Evolutionary conservation across 345 rosid genomes (phyloP).

Genomic region (Gossypium sturtianum): DNA sequence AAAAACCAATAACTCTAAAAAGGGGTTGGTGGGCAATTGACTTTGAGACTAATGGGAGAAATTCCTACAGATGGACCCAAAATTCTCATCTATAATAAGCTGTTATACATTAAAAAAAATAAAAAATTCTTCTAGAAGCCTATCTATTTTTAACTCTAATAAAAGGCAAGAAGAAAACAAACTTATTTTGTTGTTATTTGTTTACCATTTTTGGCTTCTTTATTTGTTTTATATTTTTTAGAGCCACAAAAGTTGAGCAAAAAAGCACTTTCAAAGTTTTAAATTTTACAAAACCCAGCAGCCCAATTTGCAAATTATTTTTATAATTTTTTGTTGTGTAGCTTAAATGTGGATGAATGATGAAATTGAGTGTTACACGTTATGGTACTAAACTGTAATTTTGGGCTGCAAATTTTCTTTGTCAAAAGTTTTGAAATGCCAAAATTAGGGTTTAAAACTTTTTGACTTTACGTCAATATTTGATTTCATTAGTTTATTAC

Average conservation of each 20-base stretch:
- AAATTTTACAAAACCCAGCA: neutral
- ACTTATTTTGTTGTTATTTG: neutral
- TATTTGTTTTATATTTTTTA: too few species aligned
- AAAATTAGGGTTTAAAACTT: too few species aligned
- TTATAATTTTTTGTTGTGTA: neutral
- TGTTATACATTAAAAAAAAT: neutral
- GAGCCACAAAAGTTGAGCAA: too few species aligned
- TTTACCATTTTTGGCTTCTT: neutral
- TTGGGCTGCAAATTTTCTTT: too few species aligned
- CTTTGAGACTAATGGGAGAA: neutral
- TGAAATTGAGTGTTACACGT: neutral
- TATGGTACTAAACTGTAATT: too few species aligned
- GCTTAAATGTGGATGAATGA: neutral
- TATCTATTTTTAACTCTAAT: neutral
- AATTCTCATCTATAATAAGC: neutral
- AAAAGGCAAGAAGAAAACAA: neutral
- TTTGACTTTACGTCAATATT: too few species aligned
- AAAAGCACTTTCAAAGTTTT: neutral
- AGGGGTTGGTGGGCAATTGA: conserved; percentile 11
- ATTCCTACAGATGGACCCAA: neutral
- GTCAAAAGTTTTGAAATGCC: too few species aligned
- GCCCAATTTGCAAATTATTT: too few species aligned
- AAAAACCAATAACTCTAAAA: neutral
- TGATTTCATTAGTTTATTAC: too few species aligned
- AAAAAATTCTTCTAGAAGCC: neutral